Conservation (phyloP, 345 rosid species). For the Turritis glabra region DNA sequence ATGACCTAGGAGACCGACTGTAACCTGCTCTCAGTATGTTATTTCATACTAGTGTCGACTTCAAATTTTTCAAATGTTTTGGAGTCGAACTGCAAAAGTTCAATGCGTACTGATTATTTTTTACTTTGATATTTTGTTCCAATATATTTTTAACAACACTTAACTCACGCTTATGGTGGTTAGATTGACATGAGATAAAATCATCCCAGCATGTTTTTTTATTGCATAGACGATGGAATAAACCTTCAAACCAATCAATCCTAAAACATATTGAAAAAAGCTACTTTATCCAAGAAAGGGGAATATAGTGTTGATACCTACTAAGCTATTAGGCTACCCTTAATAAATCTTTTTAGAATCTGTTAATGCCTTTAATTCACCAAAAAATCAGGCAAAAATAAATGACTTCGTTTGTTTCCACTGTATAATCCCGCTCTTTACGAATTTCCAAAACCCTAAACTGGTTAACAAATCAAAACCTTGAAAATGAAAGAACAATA, state of each 20-base stretch:
- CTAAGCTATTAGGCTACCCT: background rate
- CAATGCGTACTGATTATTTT: no score
- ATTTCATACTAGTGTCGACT: no score
- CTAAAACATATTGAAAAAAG: background rate
- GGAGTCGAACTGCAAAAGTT: no score
- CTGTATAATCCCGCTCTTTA: constrained; percentile 14
- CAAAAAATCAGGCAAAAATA: background rate
- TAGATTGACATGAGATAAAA: no score
- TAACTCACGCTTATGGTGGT: no score
- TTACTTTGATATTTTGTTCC: no score
- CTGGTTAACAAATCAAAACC: background rate
- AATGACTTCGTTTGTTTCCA: background rate
- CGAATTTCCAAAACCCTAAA: constrained; percentile 16
- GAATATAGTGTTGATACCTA: background rate
- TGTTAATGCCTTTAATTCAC: background rate
- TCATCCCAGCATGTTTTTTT: no score
- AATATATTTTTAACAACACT: no score
- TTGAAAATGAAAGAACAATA: background rate
- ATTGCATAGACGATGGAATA: no score
- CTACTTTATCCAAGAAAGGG: background rate
- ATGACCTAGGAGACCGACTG: no score
- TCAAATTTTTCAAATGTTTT: no score
- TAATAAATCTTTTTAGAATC: background rate
- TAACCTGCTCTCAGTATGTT: no score
- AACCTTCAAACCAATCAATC: background rate